Conservation (phyloP, 78 protist species). For the Dictyostelium purpureum region DNA sequence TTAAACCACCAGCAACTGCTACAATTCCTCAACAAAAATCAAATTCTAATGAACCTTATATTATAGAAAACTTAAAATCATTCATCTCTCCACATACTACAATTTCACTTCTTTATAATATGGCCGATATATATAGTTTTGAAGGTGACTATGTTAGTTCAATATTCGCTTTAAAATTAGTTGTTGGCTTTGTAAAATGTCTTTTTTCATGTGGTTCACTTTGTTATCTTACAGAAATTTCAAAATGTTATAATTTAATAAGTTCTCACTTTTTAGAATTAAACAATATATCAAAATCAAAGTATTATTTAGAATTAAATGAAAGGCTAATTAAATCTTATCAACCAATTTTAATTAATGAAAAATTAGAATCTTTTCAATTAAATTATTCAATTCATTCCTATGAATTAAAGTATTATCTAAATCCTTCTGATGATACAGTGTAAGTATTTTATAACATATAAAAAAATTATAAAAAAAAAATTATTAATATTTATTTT, state of each 20-base stretch:
- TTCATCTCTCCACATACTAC: constrained; percentile 35
- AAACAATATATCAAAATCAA: background rate
- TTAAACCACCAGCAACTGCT: background rate
- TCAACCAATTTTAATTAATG: background rate
- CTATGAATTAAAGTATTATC: constrained; percentile 15
- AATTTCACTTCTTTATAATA: background rate
- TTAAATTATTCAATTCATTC: background rate
- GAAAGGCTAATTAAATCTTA: background rate
- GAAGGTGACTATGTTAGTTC: constrained; percentile 57
- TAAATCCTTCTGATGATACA: background rate
- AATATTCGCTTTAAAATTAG: constrained; percentile 15
- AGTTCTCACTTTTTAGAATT: background rate
- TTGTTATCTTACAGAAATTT: background rate
- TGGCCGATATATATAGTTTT: constrained; percentile 42
- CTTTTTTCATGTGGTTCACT: background rate
- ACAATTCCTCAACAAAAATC: background rate
- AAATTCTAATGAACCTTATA: background rate
- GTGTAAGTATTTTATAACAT: background rate
- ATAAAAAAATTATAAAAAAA: background rate
- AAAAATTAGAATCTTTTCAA: background rate
- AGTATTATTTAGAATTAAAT: background rate
- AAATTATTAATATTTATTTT: no score
- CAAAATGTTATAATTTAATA: constrained; percentile 12
- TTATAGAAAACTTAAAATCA: background rate
- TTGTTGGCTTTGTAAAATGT: constrained; percentile 19